Evolutionary conservation across 495 filamentous ascomycete genomes (phyloP).

Genomic region (Astrothelium subdiscretum): DNA sequence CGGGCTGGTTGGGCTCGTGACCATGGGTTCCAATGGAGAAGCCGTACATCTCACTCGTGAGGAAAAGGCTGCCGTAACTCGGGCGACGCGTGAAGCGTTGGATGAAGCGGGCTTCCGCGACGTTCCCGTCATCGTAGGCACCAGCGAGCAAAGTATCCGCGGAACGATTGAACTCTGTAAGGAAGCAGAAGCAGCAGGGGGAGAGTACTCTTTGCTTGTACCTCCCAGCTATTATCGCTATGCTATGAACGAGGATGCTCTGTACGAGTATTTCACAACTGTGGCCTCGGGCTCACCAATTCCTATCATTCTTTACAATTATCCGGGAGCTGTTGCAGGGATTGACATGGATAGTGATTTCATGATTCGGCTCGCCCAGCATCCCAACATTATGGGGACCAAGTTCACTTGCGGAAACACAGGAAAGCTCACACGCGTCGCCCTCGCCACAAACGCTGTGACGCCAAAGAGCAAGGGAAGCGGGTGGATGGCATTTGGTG

Average conservation of each 20-base stretch:
- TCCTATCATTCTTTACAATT: constrained; percentile 81
- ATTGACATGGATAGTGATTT: constrained; percentile 89
- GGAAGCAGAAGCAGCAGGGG: constrained; percentile 55
- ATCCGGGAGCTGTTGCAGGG: constrained; percentile 80
- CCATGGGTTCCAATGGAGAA: constrained; percentile 86
- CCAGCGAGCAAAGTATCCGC: constrained; percentile 65
- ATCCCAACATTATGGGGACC: constrained; percentile 76
- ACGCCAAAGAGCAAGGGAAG: constrained; percentile 50
- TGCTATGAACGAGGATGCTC: constrained; percentile 63
- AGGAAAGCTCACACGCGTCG: constrained; percentile 77
- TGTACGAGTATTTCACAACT: constrained; percentile 63
- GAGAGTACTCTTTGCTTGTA: constrained; percentile 66
- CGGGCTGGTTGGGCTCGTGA: constrained; percentile 72
- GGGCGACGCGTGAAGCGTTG: constrained; percentile 69
- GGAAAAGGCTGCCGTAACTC: constrained; percentile 65
- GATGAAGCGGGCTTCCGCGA: constrained; percentile 67
- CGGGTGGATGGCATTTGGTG: constrained; percentile 78
- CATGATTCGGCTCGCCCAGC: constrained; percentile 65
- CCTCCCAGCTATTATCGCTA: constrained; percentile 76
- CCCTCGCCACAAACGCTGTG: constrained; percentile 62
- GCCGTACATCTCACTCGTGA: constrained; percentile 68
- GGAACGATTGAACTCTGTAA: constrained; percentile 65
- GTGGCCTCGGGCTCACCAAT: constrained; percentile 67
- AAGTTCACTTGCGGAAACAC: constrained; percentile 91
- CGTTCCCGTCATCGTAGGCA: constrained; percentile 70